Evolutionary conservation across 805 yeast genomes (phyloP), one percentile per base, ranked within the genome.

Genomic region (Zygosaccharomyces bailii): DNA sequence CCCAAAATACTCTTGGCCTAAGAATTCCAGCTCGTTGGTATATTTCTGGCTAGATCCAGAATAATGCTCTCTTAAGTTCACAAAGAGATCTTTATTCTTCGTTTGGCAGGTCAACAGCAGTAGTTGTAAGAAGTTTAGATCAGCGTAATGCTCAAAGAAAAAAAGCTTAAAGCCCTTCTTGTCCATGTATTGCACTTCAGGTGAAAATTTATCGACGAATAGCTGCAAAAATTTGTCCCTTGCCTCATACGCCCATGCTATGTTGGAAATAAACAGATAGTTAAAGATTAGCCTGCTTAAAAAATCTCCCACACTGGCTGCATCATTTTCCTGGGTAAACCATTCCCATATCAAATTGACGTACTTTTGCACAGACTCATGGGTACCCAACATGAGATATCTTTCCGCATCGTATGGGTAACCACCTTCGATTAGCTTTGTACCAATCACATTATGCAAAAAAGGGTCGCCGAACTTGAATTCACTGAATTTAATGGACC

Each of bases 381-480:
- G 65, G 5, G 84, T 80, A 1, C 95, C 95, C 50, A 81, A 68
- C 10, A 86, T 67, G 50, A 86, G 70, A 57, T 83, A 85, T 56
- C 78, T 73, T 64, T 86, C 95, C n/a, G 90, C 86, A 44, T 80
- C 82, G 44, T 79, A 74, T 27, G 74, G 75, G 45, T 74, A 56
- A 39, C 75, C 78, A 16, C 69, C 70, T 29, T 69, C 70, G 41
- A 79, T 65, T 39, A 87, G 70, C 59, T 86, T 80, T 27, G 72
- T 64, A 2, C 96, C 96, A 48, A 88, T 72, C 8, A 82, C 73
- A 52, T 82, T 82, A 59, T 87, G 88, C 44, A 93, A 69, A 35
- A 78, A 80, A 5, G 84, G 75, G 58, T 88, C 96, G 4, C 96
- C 96, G 50, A 76, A 75, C 44, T 75, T 75, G 43, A 67, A 69